Evolutionary conservation across 1,284 basidiomycete species (phyloP), one percentile per base, ranked within the genome.

Genomic region (Earliella scabrosa): DNA sequence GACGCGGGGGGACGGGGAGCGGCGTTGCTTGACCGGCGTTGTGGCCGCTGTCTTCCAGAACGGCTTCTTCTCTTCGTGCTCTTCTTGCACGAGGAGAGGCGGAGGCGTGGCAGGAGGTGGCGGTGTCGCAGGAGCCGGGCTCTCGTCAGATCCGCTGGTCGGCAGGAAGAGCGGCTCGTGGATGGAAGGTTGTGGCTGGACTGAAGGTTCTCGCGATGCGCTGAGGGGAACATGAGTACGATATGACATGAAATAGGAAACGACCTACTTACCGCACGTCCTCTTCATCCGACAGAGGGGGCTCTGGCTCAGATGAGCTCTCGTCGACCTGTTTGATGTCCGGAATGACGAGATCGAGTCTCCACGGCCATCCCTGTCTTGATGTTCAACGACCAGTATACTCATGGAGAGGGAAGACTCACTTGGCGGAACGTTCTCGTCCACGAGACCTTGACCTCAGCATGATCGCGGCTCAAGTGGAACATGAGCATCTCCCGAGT

Each of bases 381-480:
- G 36, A n/a, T 32, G 41, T 26, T 45, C 10, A 50, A 35, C 35
- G n/a, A 41, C n/a, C 9, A 20, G 32, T 18, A 35, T 3, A 45
- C 7, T 10, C 36, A 14, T 24, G 13, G 13, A n/a, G 2, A 14
- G 7, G 5, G 7, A 45, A 41, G 40, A 27, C 18, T 56, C 58
- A 32, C 43, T 26, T 40, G 41, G 54, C 32, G 60, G 45, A 11
- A 67, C 62, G 3, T 65, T n/a, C 68, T 61, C 29, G 68, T 54
- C 84, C 85, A 87, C 35, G 70, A 66, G 1, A 71, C 65, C 36
- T 70, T 64, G 20, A 83, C 72, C 20, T 78, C 77, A 0, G 63
- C 31, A 63, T 91, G 88, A 65, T 86, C 82, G 72, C 77, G 79
- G 4, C 68, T 59, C 13, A 90, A 59, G 66, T 91, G 88, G 24